phyloP scores from a whole-genome alignment of 1,139 yeast genomes.

The Suhomyces coccinellae region DNA sequence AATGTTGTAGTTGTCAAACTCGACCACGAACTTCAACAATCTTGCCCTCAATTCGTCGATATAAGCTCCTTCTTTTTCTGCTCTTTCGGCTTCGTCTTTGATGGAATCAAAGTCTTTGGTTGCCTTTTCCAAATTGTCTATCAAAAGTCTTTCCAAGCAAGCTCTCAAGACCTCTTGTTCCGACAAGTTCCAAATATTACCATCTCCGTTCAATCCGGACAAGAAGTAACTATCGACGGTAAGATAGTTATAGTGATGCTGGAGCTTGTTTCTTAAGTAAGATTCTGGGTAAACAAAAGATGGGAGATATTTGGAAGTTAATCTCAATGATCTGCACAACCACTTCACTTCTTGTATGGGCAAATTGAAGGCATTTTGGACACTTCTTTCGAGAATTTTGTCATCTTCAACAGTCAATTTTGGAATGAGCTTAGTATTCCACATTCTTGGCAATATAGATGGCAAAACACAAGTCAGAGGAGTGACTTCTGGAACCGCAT shows the following conservation, averaged over 20 bases:
- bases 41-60: constrained; percentile 26
- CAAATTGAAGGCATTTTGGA: constrained; percentile 46
- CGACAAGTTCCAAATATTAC: constrained; percentile 49
- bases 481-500: constrained; percentile 58
- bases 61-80: constrained; percentile 15
- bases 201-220: constrained; percentile 40
- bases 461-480: constrained; percentile 74
- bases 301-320: constrained; percentile 45
- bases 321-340: constrained; percentile 35
- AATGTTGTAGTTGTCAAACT: constrained; percentile 34
- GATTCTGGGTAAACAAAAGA: constrained; percentile 36
- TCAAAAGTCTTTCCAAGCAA: constrained; percentile 52
- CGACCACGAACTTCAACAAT: constrained; percentile 34
- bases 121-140: constrained; percentile 28
- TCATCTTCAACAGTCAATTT: constrained; percentile 1
- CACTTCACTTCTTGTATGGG: constrained; percentile 35
- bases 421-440: constrained; percentile 22
- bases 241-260: constrained; percentile 44
- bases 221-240: constrained; percentile 53
- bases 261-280: constrained; percentile 39
- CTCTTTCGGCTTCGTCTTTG: constrained; percentile 16
- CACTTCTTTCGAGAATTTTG: neutral
- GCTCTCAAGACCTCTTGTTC: constrained; percentile 46
- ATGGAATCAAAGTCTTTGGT: constrained; percentile 16
- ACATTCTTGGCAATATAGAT: constrained; percentile 40